These are phyloP conservation scores for Pythium grandisporangium DNA, from an alignment of 352 stramenopile species.

Conservation along the genomic window DNA sequence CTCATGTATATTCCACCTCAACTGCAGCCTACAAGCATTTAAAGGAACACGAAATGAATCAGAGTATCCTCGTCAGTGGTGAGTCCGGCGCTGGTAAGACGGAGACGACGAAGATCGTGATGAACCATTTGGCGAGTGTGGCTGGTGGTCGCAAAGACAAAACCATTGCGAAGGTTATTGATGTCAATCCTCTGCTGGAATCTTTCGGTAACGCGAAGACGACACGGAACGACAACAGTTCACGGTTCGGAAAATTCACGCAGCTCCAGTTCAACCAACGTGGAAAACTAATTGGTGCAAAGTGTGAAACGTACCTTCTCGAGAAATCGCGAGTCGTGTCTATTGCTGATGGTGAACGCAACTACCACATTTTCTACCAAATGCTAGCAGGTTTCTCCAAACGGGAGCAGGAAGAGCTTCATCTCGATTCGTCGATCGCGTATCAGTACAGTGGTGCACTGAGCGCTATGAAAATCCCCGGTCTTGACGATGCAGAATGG, in stretches of 20 bases:
- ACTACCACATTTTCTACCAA: slow-evolving; percentile 99
- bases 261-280: slow-evolving; percentile 80
- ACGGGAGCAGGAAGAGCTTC: slow-evolving; percentile 42
- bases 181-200: slow-evolving; percentile 89
- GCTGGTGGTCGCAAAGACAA: slow-evolving; percentile 80
- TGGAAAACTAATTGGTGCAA: slow-evolving; percentile 77
- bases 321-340: slow-evolving; percentile 95
- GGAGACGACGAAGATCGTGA: slow-evolving; percentile 95
- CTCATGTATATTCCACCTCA: slow-evolving; percentile 83
- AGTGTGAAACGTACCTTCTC: slow-evolving; percentile 93
- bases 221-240: slow-evolving; percentile 90
- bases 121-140: slow-evolving; percentile 82
- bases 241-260: slow-evolving; percentile 87
- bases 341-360: slow-evolving; percentile 93
- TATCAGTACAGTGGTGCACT: slow-evolving; percentile 75
- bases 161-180: slow-evolving; percentile 87
- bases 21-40: slow-evolving; percentile 84
- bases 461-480: slow-evolving; percentile 72
- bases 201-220: slow-evolving; percentile 94
- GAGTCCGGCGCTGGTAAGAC: slow-evolving; percentile 92
- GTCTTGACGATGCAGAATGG: slow-evolving; percentile 81
- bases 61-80: slow-evolving; percentile 84
- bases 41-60: slow-evolving; percentile 65
- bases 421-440: slow-evolving; percentile 46
- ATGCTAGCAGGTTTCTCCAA: slow-evolving; percentile 58